These are phyloP conservation scores for Anthracocystis setariae DNA, from an alignment of 1,284 basidiomycete genomes.

Conservation along the genomic window DNA sequence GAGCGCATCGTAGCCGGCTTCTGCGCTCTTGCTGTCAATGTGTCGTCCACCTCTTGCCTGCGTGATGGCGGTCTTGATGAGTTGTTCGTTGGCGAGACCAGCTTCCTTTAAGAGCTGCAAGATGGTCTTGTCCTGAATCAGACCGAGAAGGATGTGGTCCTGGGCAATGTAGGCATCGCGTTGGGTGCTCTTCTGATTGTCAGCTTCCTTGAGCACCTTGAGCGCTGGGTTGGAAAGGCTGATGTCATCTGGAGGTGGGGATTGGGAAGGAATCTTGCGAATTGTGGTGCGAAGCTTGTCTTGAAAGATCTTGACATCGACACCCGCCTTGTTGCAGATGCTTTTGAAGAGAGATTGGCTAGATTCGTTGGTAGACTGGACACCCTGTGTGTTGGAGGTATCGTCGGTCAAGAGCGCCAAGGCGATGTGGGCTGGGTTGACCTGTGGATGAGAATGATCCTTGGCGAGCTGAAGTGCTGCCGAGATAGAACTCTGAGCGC, in stretches of 20 bases:
- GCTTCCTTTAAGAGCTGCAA: conserved; percentile 78
- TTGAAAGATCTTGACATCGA: conserved; percentile 72
- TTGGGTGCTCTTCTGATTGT: conserved; percentile 65
- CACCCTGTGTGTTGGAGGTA: conserved; percentile 56
- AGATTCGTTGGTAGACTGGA: conserved; percentile 60
- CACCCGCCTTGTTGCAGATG: conserved; percentile 80
- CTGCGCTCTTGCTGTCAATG: conserved; percentile 80
- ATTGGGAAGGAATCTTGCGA: conserved; percentile 64
- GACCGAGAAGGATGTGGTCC: conserved; percentile 81
- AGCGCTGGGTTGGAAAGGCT: conserved; percentile 49
- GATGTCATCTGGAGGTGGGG: conserved; percentile 63
- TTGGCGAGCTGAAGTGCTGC: conserved; percentile 81
- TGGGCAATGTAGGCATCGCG: conserved; percentile 93
- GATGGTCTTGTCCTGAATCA: conserved; percentile 79
- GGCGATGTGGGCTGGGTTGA: conserved; percentile 78
- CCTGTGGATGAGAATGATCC: conserved; percentile 81
- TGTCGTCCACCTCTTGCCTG: conserved; percentile 82
- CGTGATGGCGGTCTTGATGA: conserved; percentile 81
- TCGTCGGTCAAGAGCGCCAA: conserved; percentile 76
- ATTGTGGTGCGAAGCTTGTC: conserved; percentile 55
- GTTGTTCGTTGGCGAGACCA: conserved; percentile 75
- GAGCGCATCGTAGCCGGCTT: conserved; percentile 66
- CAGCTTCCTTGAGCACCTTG: conserved; percentile 63
- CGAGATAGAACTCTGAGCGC: conserved; percentile 75
- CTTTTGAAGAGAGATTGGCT: conserved; percentile 76